A percentile compares a stretch with the other conserved stretches of the same genome.
These are phyloP conservation scores for Monosporascus sp. DNA, from an alignment of 2,329 filamentous ascomycete species.

Conservation along the genomic window DNA sequence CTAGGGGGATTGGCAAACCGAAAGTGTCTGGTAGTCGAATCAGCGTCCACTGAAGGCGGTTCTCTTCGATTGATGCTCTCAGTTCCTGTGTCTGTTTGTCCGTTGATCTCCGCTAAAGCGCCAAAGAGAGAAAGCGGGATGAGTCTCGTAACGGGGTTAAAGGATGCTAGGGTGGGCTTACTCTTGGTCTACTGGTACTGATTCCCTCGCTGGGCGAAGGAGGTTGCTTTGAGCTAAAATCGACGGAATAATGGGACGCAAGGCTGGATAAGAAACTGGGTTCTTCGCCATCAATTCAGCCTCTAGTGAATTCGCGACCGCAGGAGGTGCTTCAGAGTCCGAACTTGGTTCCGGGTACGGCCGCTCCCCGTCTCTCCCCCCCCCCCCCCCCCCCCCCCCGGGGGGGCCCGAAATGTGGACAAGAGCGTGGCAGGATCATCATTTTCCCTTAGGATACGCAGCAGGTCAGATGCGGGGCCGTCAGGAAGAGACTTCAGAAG, in stretches of 20 bases:
- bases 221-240: slow-evolving; percentile 6
- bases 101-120: not conserved
- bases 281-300: slow-evolving; percentile 21
- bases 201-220: slow-evolving; percentile 4
- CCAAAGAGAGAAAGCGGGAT: not conserved
- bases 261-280: slow-evolving; percentile 15
- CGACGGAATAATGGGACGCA: slow-evolving; percentile 6
- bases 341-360: not conserved
- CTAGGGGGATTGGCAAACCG: slow-evolving; percentile 1
- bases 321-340: not conserved
- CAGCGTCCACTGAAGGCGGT: not conserved
- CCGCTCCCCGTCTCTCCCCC: not conserved
- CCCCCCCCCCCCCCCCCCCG: too few relatives aligned
- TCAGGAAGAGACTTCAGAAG: slow-evolving; percentile 17
- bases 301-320: slow-evolving; percentile 7
- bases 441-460: slow-evolving; percentile 16
- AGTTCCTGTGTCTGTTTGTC: not conserved
- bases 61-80: not conserved
- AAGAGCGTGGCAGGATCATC: slow-evolving; percentile 16
- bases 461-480: slow-evolving; percentile 10
- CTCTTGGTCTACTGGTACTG: not conserved
- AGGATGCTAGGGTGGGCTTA: not conserved
- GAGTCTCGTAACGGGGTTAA: not conserved
- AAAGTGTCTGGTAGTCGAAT: slow-evolving; percentile 5
- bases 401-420: slow-evolving; percentile 14